Evolutionary conservation across 352 stramenopile genomes (phyloP).

Genomic region (Globisporangium echinulatum): DNA sequence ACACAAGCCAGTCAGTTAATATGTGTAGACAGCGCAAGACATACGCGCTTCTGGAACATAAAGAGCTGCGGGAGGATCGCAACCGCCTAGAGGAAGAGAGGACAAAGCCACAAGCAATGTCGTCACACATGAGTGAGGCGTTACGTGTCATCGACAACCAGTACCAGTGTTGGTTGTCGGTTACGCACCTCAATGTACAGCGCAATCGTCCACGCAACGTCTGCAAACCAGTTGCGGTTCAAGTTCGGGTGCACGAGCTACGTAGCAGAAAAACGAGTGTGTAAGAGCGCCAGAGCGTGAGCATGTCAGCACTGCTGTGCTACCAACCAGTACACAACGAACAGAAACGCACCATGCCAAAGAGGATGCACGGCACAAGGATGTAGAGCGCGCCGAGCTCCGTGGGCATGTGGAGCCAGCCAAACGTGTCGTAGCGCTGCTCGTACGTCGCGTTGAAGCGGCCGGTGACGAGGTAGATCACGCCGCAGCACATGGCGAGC

Average conservation of each 20-base stretch:
- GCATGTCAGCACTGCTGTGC: too few relatives aligned
- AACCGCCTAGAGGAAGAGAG: slow-evolving; percentile 35
- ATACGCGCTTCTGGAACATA: slow-evolving; percentile 97
- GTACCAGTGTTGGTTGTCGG: too few relatives aligned
- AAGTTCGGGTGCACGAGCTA: slow-evolving; percentile 94
- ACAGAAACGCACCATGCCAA: slow-evolving; percentile 59
- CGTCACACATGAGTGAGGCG: too few relatives aligned
- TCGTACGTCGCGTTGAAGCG: slow-evolving; percentile 96
- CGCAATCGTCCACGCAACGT: slow-evolving; percentile 96
- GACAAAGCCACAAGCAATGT: too few relatives aligned
- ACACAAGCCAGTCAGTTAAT: too few relatives aligned
- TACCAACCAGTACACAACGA: slow-evolving; percentile 45
- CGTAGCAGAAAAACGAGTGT: slow-evolving; percentile 32
- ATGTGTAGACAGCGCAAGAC: slow-evolving; percentile 8
- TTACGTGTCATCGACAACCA: background rate
- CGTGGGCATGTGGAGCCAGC: slow-evolving; percentile 81
- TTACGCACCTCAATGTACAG: slow-evolving; percentile 92
- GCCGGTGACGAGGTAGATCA: slow-evolving; percentile 89
- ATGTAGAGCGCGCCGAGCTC: slow-evolving; percentile 83
- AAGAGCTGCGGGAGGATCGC: slow-evolving; percentile 97
- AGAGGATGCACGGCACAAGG: slow-evolving; percentile 80
- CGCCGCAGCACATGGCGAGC: slow-evolving; percentile 80
- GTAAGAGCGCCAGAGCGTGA: slow-evolving; percentile 32
- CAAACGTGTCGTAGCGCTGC: slow-evolving; percentile 94
- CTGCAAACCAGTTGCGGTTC: slow-evolving; percentile 96